Evolutionary conservation across 768 basidiomycete genomes (phyloP), one percentile per base, ranked within the genome.

Genomic region (Phaeotremella skinneri): DNA sequence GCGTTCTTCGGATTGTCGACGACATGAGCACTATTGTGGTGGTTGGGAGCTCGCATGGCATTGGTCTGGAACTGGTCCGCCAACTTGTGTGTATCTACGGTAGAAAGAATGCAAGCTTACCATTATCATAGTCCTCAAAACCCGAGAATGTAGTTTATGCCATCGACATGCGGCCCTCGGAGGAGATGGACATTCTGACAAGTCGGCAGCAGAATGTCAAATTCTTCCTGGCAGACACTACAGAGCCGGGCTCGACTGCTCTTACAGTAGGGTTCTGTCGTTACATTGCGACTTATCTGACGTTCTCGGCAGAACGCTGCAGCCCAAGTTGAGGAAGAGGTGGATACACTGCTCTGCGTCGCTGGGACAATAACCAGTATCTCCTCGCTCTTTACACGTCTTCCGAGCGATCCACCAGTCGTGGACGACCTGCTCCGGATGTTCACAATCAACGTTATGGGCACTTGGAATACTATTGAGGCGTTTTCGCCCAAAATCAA

Each of bases 361-460:
- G 52, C 52, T 16, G 52, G 52, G 11, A 43, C 29, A 16, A 20
- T 54, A 17, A 27, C n/a, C 3, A 21, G 52, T 27, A 16, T n/a
- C 11, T 17, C 17, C 13, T 41, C 52, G 2, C 52, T 54, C 17
- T 29, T 54, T 3, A 27, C 14, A 16, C 32, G 52, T 16, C 39
- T 27, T 2, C 6, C 31, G 3, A 37, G 20, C 3, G 32, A 39
- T 11, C 13, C 20, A 3, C 31, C 31, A 26, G 37, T 29, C 16
- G 39, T 25, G 13, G 52, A 39, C 4, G 52, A 54, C 20, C 14
- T 54, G 23, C 11, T 54, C 3, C 25, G n/a, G 17, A n/a, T 41
- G 20, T 54, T 54, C 27, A 39, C 25, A 3, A 27, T 54, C 34
- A 54, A 54, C 20, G 37, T 54, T 11, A 20, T 54, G 37, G 52